Conservation (phyloP, 257 asterid species). For the Handroanthus guayacan region DNA sequence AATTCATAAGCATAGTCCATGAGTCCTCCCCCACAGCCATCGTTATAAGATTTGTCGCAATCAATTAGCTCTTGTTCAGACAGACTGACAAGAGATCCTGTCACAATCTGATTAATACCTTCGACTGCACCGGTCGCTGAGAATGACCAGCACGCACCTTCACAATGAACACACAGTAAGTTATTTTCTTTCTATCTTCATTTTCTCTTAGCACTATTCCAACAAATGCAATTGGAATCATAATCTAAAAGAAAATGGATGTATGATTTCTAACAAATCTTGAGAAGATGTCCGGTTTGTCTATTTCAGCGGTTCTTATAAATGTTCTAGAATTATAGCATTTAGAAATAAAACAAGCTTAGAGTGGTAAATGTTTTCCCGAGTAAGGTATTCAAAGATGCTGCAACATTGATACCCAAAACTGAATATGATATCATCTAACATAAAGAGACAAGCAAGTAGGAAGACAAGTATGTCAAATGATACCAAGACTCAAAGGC, state of each 20-base stretch:
- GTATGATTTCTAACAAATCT: background rate
- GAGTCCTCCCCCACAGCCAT: constrained; percentile 92
- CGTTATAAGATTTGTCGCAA: constrained; percentile 80
- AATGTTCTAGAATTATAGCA: background rate
- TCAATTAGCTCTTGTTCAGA: constrained; percentile 96
- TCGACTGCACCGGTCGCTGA: constrained; percentile 97
- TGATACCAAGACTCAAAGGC: no score
- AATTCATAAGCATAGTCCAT: constrained; percentile 88
- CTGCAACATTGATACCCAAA: no score
- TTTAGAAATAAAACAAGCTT: no score
- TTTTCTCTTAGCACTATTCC: background rate
- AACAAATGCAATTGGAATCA: background rate
- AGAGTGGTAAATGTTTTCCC: no score
- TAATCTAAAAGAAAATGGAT: background rate
- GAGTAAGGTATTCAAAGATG: no score
- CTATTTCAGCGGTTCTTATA: background rate
- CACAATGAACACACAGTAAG: constrained; percentile 28
- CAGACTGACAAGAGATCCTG: constrained; percentile 84
- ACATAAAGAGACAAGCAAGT: no score
- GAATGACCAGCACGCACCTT: constrained; percentile 98
- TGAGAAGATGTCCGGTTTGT: background rate
- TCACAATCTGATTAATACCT: constrained; percentile 82
- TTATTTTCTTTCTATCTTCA: background rate
- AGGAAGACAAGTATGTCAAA: no score
- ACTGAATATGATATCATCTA: no score